Conservation (phyloP, 495 filamentous ascomycete species). For the Tuber borchii region DNA sequence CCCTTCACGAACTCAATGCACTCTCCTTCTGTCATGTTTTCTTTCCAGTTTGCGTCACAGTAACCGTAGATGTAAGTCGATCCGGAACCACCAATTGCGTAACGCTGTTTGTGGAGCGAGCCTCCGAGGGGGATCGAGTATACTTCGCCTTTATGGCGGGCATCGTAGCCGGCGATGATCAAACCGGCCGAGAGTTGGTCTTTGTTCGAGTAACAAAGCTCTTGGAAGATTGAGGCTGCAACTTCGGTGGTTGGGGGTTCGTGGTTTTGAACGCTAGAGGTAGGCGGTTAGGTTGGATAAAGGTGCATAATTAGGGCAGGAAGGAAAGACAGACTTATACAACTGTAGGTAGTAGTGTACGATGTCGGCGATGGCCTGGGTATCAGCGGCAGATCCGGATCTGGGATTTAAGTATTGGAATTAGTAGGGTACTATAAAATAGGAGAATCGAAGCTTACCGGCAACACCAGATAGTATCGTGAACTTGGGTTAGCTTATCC, state of each 20-base stretch:
- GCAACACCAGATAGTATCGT: conserved; percentile 99
- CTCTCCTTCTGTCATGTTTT: conserved; percentile 87
- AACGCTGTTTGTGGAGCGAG: conserved; percentile 93
- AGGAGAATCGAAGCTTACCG: conserved; percentile 43
- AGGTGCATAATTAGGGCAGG: neutral
- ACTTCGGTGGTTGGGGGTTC: conserved; percentile 87
- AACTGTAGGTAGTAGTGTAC: conserved; percentile 92
- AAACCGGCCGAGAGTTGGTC: conserved; percentile 88
- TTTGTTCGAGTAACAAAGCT: conserved; percentile 96
- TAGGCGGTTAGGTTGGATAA: conserved; percentile 12
- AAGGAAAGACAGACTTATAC: conserved; percentile 52
- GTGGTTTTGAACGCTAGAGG: conserved; percentile 62
- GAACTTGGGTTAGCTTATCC: conserved; percentile 96
- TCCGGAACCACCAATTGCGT: conserved; percentile 91
- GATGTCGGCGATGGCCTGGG: conserved; percentile 95
- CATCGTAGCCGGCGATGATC: conserved; percentile 94
- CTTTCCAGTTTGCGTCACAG: conserved; percentile 93
- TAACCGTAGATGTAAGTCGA: conserved; percentile 99
- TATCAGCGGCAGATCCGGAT: conserved; percentile 94
- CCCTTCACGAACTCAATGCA: conserved; percentile 91
- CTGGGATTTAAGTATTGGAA: conserved; percentile 22
- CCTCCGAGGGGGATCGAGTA: conserved; percentile 96
- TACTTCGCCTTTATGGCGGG: conserved; percentile 86
- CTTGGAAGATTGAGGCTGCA: conserved; percentile 90
- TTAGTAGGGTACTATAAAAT: neutral